Evolutionary conservation across 2,329 filamentous ascomycete genomes (phyloP).

Genomic region (Penicillium hesseltinei): DNA sequence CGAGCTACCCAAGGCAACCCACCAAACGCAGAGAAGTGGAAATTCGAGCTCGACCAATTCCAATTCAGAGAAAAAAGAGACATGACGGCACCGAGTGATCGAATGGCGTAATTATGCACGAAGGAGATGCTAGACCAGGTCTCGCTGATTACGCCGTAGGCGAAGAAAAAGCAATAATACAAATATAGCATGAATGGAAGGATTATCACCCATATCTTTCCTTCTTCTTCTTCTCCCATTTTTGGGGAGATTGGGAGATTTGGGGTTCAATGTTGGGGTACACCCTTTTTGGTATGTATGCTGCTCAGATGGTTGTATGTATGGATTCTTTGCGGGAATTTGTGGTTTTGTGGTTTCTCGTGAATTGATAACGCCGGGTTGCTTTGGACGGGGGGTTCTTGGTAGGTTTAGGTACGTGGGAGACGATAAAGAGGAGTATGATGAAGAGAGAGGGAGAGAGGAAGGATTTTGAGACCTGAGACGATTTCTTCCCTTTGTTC

Average conservation of each 20-base stretch:
- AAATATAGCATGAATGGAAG: not conserved
- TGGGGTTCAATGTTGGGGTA: not conserved
- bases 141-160: not conserved
- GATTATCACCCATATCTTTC: not conserved
- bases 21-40: not conserved
- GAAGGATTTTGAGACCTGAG: not conserved
- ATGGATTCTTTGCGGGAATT: not conserved
- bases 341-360: not conserved
- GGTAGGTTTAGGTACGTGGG: not conserved
- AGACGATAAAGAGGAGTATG: not conserved
- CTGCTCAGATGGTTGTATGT: too few relatives aligned
- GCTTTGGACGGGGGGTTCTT: not conserved
- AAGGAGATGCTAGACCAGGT: not conserved
- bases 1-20: not conserved
- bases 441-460: not conserved
- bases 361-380: not conserved
- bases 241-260: not conserved
- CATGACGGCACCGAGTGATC: slow-evolving; percentile 12
- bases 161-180: slow-evolving; percentile 7
- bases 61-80: not conserved
- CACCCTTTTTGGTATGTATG: not conserved
- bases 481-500: not conserved
- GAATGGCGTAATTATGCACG: slow-evolving; percentile 11
- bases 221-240: not conserved
- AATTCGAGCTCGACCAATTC: not conserved